Percentiles rank a stretch among this genome's conserved stretches.
These are phyloP conservation scores for Adansonia grandidieri DNA, from an alignment of 441 rosid genomes.

Conservation along the genomic window DNA sequence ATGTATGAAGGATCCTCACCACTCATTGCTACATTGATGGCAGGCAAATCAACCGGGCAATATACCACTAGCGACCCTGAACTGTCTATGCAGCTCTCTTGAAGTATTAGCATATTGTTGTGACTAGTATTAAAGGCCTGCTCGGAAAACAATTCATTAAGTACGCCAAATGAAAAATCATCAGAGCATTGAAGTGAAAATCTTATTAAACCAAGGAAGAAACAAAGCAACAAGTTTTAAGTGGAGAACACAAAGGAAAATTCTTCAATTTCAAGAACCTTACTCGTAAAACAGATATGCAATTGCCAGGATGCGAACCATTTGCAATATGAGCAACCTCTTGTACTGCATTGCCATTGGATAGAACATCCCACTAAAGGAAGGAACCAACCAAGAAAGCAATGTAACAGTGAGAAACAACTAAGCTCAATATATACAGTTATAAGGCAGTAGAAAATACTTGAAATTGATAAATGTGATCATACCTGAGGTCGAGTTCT, in stretches of 20 bases:
- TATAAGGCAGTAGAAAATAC: background rate
- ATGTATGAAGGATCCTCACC: conserved; percentile 92
- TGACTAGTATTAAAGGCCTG: conserved; percentile 81
- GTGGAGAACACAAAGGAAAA: background rate
- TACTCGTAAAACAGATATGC: conserved; percentile 94
- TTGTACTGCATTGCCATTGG: conserved; percentile 84
- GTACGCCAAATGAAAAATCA: background rate
- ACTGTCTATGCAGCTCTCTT: conserved; percentile 90
- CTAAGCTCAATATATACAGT: background rate
- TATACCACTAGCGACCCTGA: conserved; percentile 83
- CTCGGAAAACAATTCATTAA: background rate
- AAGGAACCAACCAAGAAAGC: conserved; percentile 14
- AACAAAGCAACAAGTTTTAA: background rate
- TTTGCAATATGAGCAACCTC: conserved; percentile 94
- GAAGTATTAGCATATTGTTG: conserved; percentile 89
- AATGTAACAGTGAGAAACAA: conserved; percentile 21
- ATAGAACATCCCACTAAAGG: conserved; percentile 93
- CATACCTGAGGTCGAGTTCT: conserved; percentile 86
- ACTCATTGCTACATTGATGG: conserved; percentile 83
- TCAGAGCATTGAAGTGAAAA: background rate
- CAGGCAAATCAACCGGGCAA: conserved; percentile 84
- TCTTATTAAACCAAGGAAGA: background rate
- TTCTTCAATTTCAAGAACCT: conserved; percentile 25
- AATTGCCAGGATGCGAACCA: conserved; percentile 90
- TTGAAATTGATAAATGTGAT: background rate